Evolutionary conservation across 768 basidiomycete species (phyloP).

Genomic region (Rhodotorula paludigena): DNA sequence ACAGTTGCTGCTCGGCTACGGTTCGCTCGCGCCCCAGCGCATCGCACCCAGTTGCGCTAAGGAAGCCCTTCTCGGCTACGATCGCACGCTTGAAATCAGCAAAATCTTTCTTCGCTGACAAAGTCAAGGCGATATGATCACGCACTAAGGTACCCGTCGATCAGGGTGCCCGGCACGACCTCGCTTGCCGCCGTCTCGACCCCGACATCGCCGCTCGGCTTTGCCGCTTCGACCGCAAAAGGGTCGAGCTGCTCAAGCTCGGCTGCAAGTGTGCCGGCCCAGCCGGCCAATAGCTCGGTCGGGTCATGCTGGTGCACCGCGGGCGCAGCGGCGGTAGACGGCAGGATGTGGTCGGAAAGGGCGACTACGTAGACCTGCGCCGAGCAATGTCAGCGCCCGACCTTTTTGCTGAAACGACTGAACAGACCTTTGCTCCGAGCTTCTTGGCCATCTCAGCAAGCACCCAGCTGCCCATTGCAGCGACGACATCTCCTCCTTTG

Average conservation of each 20-base stretch:
- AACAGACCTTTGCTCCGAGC: not conserved
- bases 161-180: not conserved
- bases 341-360: not conserved
- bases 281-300: constrained; percentile 4
- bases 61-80: constrained; percentile 5
- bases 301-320: not conserved
- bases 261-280: constrained; percentile 1
- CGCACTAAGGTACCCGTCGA: constrained; percentile 10
- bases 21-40: not conserved
- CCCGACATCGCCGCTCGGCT: not conserved
- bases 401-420: too few species aligned
- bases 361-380: constrained; percentile 2
- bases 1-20: not conserved
- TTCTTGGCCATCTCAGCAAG: constrained; percentile 3
- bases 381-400: not conserved
- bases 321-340: not conserved
- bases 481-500: constrained; percentile 8
- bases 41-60: not conserved
- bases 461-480: constrained; percentile 1
- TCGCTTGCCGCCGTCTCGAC: not conserved
- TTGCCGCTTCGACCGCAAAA: not conserved
- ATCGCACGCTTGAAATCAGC: too few species aligned
- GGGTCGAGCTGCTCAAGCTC: not conserved
- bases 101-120: not conserved
- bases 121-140: not conserved